Base-by-base conservation (phyloP, 2,329 filamentous ascomycete genomes). In the Fusarium palustre region DNA sequence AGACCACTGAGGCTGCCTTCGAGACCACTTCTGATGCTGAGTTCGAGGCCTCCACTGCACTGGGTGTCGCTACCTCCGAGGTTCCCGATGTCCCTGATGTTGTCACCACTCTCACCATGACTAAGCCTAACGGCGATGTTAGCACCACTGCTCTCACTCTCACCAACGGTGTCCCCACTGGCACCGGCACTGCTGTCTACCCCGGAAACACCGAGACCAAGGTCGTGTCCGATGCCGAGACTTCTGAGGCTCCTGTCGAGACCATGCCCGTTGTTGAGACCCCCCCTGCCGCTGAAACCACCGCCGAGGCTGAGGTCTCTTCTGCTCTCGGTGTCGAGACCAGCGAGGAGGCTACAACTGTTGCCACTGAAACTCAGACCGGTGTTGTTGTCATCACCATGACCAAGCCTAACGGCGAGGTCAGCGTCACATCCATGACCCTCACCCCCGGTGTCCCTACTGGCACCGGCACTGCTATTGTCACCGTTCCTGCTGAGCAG, bases 91-190 rank as follows among this genome's bases (percentile, higher is more conserved):
- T 33, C 22, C 52, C 45, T 20, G 65, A 58, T 24, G 43, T 55
- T 41, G 45, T 68, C 42, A 70, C 68, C 24, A 46, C 47, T 39
- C 31, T 73, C 41, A 69, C 63, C 39, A 52, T 74, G 60, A 70
- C 71, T 45, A 66, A 70, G 58, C 45, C 64, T n/a, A 56, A 64
- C 7, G 66, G 64, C 6, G 70, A 69, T 31, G 48, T 66, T 20
- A 68, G 55, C 55, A 50, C 50, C 24, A 66, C 59, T 43, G 54
- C 62, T 11, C 33, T 70, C 9, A 67, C 59, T 24, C 61, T 71
- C 24, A 64, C 59, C 42, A 60, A 61, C 41, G 67, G 55, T 30
- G 46, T 57, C 22, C 60, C 67, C 24, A 59, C 68, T 20, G 62
- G 62, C 18, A 63, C 70, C 20, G 69, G 66, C 31, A 61, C 69